phyloP scores from a whole-genome alignment of 2,329 filamentous ascomycete genomes.

The Cytospora chrysosperma region DNA sequence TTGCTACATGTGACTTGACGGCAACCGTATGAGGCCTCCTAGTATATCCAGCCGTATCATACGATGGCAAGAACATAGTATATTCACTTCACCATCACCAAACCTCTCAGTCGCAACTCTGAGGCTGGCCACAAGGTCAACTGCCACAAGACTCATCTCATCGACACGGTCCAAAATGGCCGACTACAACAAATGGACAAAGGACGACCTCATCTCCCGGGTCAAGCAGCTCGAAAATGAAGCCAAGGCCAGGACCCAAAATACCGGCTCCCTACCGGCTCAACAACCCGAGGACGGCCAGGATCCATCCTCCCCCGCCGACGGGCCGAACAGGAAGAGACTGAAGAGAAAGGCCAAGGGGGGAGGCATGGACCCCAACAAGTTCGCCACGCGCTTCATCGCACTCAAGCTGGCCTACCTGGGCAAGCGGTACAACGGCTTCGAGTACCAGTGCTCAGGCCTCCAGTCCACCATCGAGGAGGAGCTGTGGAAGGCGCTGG shows the following conservation, averaged over 20 bases:
- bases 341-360: conserved; percentile 46
- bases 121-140: background rate
- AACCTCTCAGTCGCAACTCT: background rate
- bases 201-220: conserved; percentile 64
- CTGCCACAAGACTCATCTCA: background rate
- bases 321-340: conserved; percentile 16
- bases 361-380: conserved; percentile 70
- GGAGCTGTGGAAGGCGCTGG: conserved; percentile 87
- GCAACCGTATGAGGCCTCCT: conserved; percentile 15
- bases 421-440: conserved; percentile 87
- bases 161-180: conserved; percentile 21
- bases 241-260: conserved; percentile 46
- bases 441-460: conserved; percentile 78
- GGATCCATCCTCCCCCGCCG: background rate
- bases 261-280: background rate
- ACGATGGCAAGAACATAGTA: conserved; percentile 18
- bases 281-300: background rate
- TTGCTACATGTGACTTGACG: conserved; percentile 7
- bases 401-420: conserved; percentile 94
- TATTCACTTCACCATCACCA: background rate
- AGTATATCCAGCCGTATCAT: background rate
- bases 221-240: conserved; percentile 68
- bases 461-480: conserved; percentile 83
- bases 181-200: conserved; percentile 66
- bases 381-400: conserved; percentile 80